phyloP scores from a whole-genome alignment of 164 flowering plant genomes.

The Annona squamosa region DNA sequence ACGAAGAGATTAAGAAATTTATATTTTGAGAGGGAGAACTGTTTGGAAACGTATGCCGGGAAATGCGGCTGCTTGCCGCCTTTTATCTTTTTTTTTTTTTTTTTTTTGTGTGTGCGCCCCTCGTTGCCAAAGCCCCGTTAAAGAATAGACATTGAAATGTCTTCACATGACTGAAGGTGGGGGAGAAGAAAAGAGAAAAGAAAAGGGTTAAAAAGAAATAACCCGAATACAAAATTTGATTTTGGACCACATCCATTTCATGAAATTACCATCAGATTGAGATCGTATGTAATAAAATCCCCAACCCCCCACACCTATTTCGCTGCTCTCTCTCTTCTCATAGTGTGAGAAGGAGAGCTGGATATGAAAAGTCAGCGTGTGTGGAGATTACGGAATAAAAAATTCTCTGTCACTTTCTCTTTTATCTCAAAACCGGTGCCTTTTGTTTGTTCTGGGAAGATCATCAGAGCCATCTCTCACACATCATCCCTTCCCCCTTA shows the following conservation, averaged over 20 bases:
- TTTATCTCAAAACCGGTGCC: neutral
- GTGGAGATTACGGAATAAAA: neutral
- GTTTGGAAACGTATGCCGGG: slow-evolving; percentile 2
- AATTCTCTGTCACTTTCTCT: neutral
- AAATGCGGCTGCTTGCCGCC: slow-evolving; percentile 7
- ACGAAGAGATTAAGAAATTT: too few relatives aligned
- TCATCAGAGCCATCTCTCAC: neutral
- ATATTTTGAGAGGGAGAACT: neutral
- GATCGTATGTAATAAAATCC: neutral
- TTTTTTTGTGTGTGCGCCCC: too few relatives aligned
- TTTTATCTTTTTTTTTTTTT: neutral
- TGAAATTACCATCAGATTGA: too few relatives aligned
- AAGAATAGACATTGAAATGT: neutral
- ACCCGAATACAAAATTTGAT: neutral
- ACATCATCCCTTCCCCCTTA: neutral
- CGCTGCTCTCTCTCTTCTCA: neutral
- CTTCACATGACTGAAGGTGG: neutral
- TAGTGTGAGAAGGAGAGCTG: neutral
- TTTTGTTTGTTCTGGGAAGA: neutral
- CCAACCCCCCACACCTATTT: neutral
- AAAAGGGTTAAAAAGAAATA: neutral
- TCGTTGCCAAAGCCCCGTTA: neutral
- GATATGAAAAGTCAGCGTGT: slow-evolving; percentile 1
- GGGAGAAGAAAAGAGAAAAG: neutral
- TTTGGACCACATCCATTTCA: neutral